Evolutionary conservation across 2,329 filamentous ascomycete genomes (phyloP), one percentile per base, ranked within the genome.

Genomic region (Scopulariopsis brevicaulis): DNA sequence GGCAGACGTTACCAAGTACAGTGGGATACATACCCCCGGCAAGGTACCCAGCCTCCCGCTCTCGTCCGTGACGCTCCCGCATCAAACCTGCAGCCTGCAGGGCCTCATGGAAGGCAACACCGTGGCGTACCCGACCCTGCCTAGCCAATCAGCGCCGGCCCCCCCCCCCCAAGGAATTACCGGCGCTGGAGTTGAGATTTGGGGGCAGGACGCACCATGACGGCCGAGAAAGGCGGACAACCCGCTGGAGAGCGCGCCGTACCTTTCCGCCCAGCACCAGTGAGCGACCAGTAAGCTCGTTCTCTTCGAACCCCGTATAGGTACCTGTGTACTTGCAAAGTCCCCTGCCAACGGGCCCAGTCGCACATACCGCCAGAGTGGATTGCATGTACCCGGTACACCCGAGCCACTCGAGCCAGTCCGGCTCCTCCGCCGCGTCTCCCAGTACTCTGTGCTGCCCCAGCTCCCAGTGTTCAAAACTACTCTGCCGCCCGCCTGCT

Each of bases 381-480:
- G 20, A 10, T 24, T 50, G 46, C 46, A 50, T 50, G 46, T 50
- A 50, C n/a, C 22, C 20, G 20, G 20, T 50, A 48, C 43, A 24
- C 18, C 46, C 46, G 20, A 22, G 28, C 46, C 46, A 22, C 46
- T 48, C 34, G 32, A 24, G 24, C 32, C 34, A 40, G 22, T 50
- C 46, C 46, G 46, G 22, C 22, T 6, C 46, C 46, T 50, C 46
- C 35, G 35, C 28, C 28, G 28, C 28, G 28, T 24, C 37, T 48
- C 48, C 54, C 54, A 55, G 54, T 55, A 54, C 15, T 54, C 53
- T 53, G 34, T 32, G 52, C 24, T 34, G 8, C 32, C 53, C 24
- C 24, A 11, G 32, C 54, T 37, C 54, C 54, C 24, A 18, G 28
- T 25, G 28, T 58, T 58, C 57, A 58, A 58, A 58, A 58, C 57